phyloP scores from a whole-genome alignment of 2,329 filamentous ascomycete genomes.

The Penicillium sp. region DNA sequence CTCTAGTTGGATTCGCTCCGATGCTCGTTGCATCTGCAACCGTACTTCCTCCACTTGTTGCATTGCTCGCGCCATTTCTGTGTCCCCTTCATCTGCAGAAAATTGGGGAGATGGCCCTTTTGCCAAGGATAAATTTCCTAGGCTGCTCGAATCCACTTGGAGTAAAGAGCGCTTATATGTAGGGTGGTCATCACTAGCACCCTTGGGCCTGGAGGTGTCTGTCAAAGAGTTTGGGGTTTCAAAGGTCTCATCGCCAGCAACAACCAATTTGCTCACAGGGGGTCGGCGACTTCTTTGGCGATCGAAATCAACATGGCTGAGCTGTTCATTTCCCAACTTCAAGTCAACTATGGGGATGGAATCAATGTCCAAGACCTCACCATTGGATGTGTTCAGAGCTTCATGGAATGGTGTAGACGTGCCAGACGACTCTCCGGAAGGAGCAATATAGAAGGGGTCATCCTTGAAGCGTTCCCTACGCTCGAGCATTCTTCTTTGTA shows the following conservation, averaged over 20 bases:
- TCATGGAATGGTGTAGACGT: constrained; percentile 76
- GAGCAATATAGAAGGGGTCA: constrained; percentile 89
- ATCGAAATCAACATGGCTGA: constrained; percentile 19
- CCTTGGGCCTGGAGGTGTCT: constrained; percentile 43
- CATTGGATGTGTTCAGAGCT: constrained; percentile 70
- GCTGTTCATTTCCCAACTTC: constrained; percentile 62
- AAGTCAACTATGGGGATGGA: constrained; percentile 95
- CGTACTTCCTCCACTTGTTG: constrained; percentile 82
- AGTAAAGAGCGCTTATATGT: constrained; percentile 66
- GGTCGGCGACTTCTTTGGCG: constrained; percentile 35
- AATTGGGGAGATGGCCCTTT: constrained; percentile 39
- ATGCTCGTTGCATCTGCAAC: constrained; percentile 70
- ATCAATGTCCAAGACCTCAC: constrained; percentile 82
- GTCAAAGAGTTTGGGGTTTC: constrained; percentile 43
- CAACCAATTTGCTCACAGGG: constrained; percentile 62
- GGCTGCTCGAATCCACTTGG: constrained; percentile 81
- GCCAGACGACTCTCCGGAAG: constrained; percentile 54
- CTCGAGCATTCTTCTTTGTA: constrained; percentile 73
- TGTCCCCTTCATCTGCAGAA: constrained; percentile 67
- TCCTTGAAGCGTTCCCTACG: constrained; percentile 80
- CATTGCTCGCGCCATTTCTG: constrained; percentile 84
- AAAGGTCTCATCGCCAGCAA: constrained; percentile 73
- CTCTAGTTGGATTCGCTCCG: constrained; percentile 52
- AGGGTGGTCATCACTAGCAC: constrained; percentile 21
- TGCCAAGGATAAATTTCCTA: constrained; percentile 71